Percentiles rank a stretch among this genome's conserved stretches.
phyloP scores from a whole-genome alignment of 2,329 filamentous ascomycete genomes.

The Neofusicoccum parvum region DNA sequence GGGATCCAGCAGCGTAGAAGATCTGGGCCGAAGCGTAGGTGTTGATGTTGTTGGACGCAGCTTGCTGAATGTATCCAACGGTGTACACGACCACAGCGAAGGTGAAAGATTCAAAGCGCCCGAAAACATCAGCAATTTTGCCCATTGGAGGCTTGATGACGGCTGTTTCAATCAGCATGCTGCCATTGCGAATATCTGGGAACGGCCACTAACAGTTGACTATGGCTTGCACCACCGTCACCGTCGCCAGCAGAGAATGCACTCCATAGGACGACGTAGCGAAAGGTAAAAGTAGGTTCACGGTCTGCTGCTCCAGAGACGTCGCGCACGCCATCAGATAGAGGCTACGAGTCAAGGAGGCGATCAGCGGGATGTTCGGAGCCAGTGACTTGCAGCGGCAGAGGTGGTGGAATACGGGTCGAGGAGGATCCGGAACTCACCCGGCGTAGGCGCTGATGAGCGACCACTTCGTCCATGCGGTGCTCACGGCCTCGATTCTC shows the following conservation, averaged over 20 bases:
- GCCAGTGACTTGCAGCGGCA: background rate
- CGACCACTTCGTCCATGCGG: conserved; percentile 51
- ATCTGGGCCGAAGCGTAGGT: conserved; percentile 58
- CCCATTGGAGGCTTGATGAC: conserved; percentile 64
- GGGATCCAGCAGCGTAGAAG: conserved; percentile 63
- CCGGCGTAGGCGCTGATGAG: conserved; percentile 52
- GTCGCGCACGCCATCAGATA: conserved; percentile 66
- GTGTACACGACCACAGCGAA: conserved; percentile 58
- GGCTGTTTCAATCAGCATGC: conserved; percentile 35
- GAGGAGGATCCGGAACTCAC: conserved; percentile 23
- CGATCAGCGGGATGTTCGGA: conserved; percentile 26
- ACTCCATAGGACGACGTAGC: conserved; percentile 66
- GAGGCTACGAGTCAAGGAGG: conserved; percentile 26
- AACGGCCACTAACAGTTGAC: conserved; percentile 54
- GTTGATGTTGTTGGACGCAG: conserved; percentile 56
- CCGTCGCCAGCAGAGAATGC: conserved; percentile 67
- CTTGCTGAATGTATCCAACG: conserved; percentile 61
- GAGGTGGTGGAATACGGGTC: background rate
- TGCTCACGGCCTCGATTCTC: conserved; percentile 51
- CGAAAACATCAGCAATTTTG: conserved; percentile 64
- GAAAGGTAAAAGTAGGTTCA: conserved; percentile 62
- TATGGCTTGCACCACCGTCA: conserved; percentile 65
- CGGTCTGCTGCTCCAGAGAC: conserved; percentile 67
- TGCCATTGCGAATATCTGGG: background rate
- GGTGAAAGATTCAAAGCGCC: conserved; percentile 61